These are phyloP conservation scores for Mycena sp. DNA, from an alignment of 1,284 basidiomycete genomes.

Conservation along the genomic window DNA sequence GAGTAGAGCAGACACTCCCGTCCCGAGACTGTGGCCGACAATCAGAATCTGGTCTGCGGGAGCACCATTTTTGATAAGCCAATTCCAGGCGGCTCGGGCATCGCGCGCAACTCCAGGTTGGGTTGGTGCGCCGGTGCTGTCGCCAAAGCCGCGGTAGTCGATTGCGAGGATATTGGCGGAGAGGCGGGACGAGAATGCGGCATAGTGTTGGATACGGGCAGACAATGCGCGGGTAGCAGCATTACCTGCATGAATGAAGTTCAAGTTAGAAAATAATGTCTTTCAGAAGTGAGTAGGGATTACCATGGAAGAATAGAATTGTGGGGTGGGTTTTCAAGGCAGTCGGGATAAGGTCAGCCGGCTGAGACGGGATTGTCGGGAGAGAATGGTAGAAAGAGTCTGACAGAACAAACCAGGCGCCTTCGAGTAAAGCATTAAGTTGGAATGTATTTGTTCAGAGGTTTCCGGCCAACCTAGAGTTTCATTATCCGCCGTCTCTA, in stretches of 20 bases:
- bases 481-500: conserved; percentile 83
- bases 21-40: conserved; percentile 87
- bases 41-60: conserved; percentile 71
- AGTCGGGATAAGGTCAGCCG: conserved; percentile 49
- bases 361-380: conserved; percentile 48
- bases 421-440: neutral
- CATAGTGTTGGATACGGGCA: conserved; percentile 74
- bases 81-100: conserved; percentile 86
- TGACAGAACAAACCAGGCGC: conserved; percentile 91
- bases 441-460: neutral
- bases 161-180: conserved; percentile 84
- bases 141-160: conserved; percentile 92
- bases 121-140: conserved; percentile 84
- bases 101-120: conserved; percentile 83
- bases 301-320: conserved; percentile 46
- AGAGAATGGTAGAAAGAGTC: conserved; percentile 71
- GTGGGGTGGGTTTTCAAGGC: conserved; percentile 78
- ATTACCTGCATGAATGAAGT: conserved; percentile 88
- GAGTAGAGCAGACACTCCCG: conserved; percentile 78
- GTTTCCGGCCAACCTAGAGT: conserved; percentile 58
- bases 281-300: too few relatives aligned
- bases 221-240: conserved; percentile 79
- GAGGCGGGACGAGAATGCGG: conserved; percentile 70
- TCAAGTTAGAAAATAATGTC: too few relatives aligned
- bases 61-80: conserved; percentile 73